Conservation (phyloP, 768 basidiomycete genomes). For the Kwoniella pini region DNA sequence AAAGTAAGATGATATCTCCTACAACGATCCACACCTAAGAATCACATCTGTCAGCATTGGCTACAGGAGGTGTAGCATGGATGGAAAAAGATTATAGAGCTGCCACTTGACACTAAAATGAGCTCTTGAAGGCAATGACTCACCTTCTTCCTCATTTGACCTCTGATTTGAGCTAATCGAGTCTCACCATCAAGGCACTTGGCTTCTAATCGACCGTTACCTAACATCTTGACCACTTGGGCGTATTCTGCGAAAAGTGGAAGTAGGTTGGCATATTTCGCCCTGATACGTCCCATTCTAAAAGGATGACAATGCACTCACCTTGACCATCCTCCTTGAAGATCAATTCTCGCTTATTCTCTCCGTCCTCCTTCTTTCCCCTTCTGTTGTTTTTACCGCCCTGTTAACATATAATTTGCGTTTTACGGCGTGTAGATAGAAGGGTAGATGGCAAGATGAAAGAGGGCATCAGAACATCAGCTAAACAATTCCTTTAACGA, state of each 20-base stretch:
- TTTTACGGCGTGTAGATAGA: too few species aligned
- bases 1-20: constrained; percentile 24
- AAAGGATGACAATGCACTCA: constrained; percentile 46
- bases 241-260: constrained; percentile 71
- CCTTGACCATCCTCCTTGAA: constrained; percentile 97
- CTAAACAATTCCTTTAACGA: background rate
- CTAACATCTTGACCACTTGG: constrained; percentile 97
- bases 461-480: background rate
- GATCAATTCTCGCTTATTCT: constrained; percentile 96
- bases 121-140: constrained; percentile 48
- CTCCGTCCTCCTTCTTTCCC: constrained; percentile 99
- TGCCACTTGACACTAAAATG: too few species aligned
- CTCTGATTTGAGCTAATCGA: constrained; percentile 93
- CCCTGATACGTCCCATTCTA: too few species aligned
- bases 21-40: constrained; percentile 52
- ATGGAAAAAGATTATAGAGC: too few species aligned
- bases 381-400: constrained; percentile 97
- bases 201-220: constrained; percentile 94
- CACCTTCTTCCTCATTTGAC: constrained; percentile 99
- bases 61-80: too few species aligned
- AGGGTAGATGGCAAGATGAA: too few species aligned
- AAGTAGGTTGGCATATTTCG: background rate
- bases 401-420: too few species aligned
- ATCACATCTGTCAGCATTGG: background rate
- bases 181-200: constrained; percentile 98